These are phyloP conservation scores for Colletotrichum orbiculare DNA, from an alignment of 2,329 filamentous ascomycete species.

Conservation along the genomic window DNA sequence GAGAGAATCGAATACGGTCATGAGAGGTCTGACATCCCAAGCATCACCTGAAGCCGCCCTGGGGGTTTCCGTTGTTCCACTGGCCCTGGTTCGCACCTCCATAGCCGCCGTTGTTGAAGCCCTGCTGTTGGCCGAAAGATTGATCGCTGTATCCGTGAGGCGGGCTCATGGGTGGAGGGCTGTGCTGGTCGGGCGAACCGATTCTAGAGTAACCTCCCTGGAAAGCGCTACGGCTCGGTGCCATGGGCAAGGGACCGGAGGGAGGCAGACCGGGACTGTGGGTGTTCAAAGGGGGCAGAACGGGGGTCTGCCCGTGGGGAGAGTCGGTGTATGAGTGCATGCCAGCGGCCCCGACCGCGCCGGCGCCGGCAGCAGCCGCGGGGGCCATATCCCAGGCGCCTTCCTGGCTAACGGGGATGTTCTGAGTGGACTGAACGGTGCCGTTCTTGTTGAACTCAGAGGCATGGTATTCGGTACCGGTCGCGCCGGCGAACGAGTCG, in stretches of 20 bases:
- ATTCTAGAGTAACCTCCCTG: slow-evolving; percentile 31
- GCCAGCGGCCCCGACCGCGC: slow-evolving; percentile 23
- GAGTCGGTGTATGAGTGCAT: slow-evolving; percentile 30
- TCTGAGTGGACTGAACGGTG: slow-evolving; percentile 45
- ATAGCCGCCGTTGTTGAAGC: slow-evolving; percentile 18
- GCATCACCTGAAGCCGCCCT: slow-evolving; percentile 32
- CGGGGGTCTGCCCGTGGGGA: slow-evolving; percentile 12
- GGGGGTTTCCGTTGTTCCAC: slow-evolving; percentile 28
- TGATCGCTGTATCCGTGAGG: slow-evolving; percentile 23
- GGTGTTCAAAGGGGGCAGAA: slow-evolving; percentile 30
- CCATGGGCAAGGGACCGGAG: slow-evolving; percentile 31
- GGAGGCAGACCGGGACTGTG: slow-evolving; percentile 35
- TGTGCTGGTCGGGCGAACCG: slow-evolving; percentile 33
- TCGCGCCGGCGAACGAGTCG: slow-evolving; percentile 53
- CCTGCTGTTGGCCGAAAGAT: slow-evolving; percentile 26
- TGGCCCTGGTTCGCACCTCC: slow-evolving; percentile 32
- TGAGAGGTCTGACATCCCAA: not conserved
- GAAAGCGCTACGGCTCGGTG: slow-evolving; percentile 35
- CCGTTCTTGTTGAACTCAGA: slow-evolving; percentile 45
- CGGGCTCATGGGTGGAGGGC: slow-evolving; percentile 35
- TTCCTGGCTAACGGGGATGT: slow-evolving; percentile 45
- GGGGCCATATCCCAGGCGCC: slow-evolving; percentile 37
- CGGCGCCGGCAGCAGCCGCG: slow-evolving; percentile 39
- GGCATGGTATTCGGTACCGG: slow-evolving; percentile 51
- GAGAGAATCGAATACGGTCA: slow-evolving; percentile 3